phyloP scores from a whole-genome alignment of 1,139 yeast species.

The Sugiyamaella grinbergsii region DNA sequence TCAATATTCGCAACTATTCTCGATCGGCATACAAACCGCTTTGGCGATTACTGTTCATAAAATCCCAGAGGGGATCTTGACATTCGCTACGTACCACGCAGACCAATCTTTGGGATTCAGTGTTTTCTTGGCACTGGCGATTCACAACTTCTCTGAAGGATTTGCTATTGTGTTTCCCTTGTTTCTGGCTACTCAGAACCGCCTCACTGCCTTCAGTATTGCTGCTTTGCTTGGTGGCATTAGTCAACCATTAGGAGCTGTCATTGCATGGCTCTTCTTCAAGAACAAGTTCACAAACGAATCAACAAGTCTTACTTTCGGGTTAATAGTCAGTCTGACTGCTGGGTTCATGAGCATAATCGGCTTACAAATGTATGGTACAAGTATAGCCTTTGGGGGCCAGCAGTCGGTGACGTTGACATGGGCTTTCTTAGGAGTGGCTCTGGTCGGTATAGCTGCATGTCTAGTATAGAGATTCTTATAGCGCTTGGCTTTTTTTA shows the following conservation, averaged over 20 bases:
- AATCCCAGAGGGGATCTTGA: constrained; percentile 91
- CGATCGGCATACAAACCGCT: constrained; percentile 89
- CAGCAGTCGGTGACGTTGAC: constrained; percentile 35
- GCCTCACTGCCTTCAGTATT: constrained; percentile 64
- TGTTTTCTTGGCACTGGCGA: constrained; percentile 77
- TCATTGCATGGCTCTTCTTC: constrained; percentile 64
- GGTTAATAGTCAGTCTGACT: constrained; percentile 68
- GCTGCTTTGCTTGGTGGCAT: constrained; percentile 75
- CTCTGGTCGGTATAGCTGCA: constrained; percentile 35
- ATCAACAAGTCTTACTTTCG: constrained; percentile 53
- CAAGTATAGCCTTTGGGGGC: constrained; percentile 73
- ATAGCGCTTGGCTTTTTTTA: no score
- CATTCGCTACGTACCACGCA: constrained; percentile 77
- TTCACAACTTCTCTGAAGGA: constrained; percentile 95
- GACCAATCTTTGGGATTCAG: constrained; percentile 73
- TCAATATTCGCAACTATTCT: constrained; percentile 70
- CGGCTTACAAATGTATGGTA: constrained; percentile 82
- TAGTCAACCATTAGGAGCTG: constrained; percentile 89
- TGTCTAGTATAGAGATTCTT: constrained; percentile 16
- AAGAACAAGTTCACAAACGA: constrained; percentile 44
- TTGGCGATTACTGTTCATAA: constrained; percentile 87
- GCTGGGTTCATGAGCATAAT: constrained; percentile 83
- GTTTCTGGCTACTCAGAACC: constrained; percentile 66
- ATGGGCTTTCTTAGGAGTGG: constrained; percentile 41
- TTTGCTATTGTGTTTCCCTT: constrained; percentile 91